These are phyloP conservation scores for Aureobasidium uvarum DNA, from an alignment of 2,329 filamentous ascomycete species.

Conservation along the genomic window DNA sequence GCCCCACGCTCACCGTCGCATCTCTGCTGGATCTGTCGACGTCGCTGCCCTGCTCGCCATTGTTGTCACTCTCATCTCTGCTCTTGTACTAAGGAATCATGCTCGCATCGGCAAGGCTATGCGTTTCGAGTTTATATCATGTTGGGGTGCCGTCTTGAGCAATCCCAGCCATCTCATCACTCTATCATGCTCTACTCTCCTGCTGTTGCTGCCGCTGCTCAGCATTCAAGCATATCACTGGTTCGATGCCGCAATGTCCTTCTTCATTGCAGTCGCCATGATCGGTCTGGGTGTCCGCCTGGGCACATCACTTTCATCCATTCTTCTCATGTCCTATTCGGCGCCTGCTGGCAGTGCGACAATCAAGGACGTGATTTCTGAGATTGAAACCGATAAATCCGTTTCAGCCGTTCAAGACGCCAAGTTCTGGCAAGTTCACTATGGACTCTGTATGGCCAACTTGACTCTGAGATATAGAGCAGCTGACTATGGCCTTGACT, in stretches of 20 bases:
- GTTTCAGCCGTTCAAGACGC: constrained; percentile 82
- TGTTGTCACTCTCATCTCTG: constrained; percentile 76
- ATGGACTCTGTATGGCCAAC: constrained; percentile 94
- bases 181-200: constrained; percentile 75
- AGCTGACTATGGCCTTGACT: constrained; percentile 63
- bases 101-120: constrained; percentile 88
- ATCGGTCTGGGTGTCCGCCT: constrained; percentile 80
- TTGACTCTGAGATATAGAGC: constrained; percentile 69
- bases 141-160: constrained; percentile 79
- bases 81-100: constrained; percentile 85
- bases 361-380: constrained; percentile 72
- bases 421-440: constrained; percentile 98
- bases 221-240: constrained; percentile 76
- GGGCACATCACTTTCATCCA: constrained; percentile 80
- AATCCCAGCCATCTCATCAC: constrained; percentile 97
- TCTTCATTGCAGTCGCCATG: constrained; percentile 82
- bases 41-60: constrained; percentile 79
- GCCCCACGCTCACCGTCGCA: constrained; percentile 55
- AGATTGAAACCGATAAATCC: constrained; percentile 77
- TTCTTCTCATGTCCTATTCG: constrained; percentile 91
- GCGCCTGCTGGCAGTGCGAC: constrained; percentile 47
- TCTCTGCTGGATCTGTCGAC: constrained; percentile 75
- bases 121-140: constrained; percentile 78
- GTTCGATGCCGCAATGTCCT: constrained; percentile 79
- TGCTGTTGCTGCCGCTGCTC: constrained; percentile 78